phyloP scores from a whole-genome alignment of 2,329 filamentous ascomycete species.

The Aspergillus felis region DNA sequence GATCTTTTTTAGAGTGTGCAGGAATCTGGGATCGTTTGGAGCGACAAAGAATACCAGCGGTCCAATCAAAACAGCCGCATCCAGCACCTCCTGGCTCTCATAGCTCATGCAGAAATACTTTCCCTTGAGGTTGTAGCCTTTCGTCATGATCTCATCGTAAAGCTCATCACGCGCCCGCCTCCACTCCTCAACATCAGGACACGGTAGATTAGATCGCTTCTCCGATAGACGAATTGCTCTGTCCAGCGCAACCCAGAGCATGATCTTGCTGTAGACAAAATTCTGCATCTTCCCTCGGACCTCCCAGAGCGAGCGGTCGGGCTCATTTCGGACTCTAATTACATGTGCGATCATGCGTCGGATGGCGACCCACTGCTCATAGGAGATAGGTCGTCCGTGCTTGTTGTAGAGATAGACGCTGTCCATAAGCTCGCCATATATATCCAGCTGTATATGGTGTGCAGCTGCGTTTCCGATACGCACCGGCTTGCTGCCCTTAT shows the following conservation, averaged over 20 bases:
- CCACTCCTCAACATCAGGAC: constrained; percentile 66
- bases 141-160: constrained; percentile 75
- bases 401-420: constrained; percentile 76
- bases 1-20: constrained; percentile 68
- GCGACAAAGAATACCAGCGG: constrained; percentile 77
- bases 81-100: constrained; percentile 64
- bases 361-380: constrained; percentile 71
- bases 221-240: constrained; percentile 69
- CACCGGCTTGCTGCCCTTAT: constrained; percentile 66
- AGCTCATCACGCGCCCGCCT: constrained; percentile 62
- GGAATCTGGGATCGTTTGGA: constrained; percentile 71
- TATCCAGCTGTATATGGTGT: constrained; percentile 73
- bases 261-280: constrained; percentile 77
- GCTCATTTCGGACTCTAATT: constrained; percentile 61
- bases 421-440: constrained; percentile 76
- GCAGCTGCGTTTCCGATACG: constrained; percentile 74
- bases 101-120: constrained; percentile 73
- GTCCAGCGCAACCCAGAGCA: constrained; percentile 82
- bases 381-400: constrained; percentile 70
- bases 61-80: constrained; percentile 71
- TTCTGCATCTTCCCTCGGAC: constrained; percentile 71
- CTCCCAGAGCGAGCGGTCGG: constrained; percentile 82
- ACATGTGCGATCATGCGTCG: constrained; percentile 69
- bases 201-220: constrained; percentile 67
- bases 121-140: constrained; percentile 67